These are phyloP conservation scores for Hypoxylon fuscum DNA, from an alignment of 495 filamentous ascomycete genomes.

Conservation along the genomic window DNA sequence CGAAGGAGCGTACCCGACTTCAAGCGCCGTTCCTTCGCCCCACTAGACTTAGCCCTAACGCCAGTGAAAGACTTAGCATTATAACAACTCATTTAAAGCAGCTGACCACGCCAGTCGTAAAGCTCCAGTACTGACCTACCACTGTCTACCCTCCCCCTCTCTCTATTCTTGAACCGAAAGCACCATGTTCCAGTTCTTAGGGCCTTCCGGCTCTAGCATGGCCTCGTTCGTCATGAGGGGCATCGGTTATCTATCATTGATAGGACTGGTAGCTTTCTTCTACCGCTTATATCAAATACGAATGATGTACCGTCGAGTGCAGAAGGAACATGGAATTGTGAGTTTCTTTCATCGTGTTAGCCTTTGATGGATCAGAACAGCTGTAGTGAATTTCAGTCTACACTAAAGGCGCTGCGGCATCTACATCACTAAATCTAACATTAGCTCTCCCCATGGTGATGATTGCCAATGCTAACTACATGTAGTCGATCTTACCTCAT, in stretches of 20 bases:
- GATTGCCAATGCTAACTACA: constrained; percentile 5
- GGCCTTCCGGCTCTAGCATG: constrained; percentile 8
- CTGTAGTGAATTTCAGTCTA: not conserved
- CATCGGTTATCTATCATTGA: constrained; percentile 15
- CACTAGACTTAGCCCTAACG: not conserved
- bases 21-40: not conserved
- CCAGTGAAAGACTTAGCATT: not conserved
- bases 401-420: not conserved
- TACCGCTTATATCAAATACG: constrained; percentile 40
- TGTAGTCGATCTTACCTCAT: constrained; percentile 50
- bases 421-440: not conserved
- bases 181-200: constrained; percentile 13
- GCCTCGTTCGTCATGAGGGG: constrained; percentile 9
- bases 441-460: not conserved
- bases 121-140: not conserved
- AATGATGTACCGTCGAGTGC: constrained; percentile 37
- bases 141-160: not conserved
- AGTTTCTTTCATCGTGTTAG: constrained; percentile 1
- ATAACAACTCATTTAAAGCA: not conserved
- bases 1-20: not conserved
- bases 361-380: not conserved
- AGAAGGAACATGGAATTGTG: constrained; percentile 42
- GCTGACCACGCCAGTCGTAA: not conserved
- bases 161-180: not conserved
- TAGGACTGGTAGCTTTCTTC: constrained; percentile 36